Base-by-base conservation (phyloP, 2,329 filamentous ascomycete genomes). In the Scedosporium dehoogii region DNA sequence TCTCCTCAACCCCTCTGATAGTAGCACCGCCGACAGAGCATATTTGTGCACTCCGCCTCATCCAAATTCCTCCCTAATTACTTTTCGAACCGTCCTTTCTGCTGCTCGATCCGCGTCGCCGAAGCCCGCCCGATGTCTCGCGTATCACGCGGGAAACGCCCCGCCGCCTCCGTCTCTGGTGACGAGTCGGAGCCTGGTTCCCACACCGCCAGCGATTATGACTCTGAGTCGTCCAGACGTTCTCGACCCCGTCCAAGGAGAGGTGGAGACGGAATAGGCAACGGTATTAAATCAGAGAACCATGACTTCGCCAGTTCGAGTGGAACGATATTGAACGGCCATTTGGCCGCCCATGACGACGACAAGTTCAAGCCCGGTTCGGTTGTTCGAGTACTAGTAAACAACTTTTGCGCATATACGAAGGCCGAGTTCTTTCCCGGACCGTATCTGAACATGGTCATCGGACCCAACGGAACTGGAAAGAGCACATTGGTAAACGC, bases 401-500 rank as follows among this genome's bases (percentile, higher is more conserved):
- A 82, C 58, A 90, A 97, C 74, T 99, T 99, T 69, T 91, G 99
- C 62, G 99, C 94, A 0, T 99, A 99, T 75, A 92, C 90, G 59
- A 86, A 88, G 61, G 93, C 92, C 62, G 92, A 96, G 67, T 97
- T 97, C 73, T 85, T 88, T 63, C 91, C 92, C 12, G 94, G 94
- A 0, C 93, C 94, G 0, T 93, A 90, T 71, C 75, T 99, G 70
- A 99, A 99, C 73, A 97, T 99, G 93, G 88, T 99, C 61, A 96
- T 99, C 68, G 94, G 94, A 0, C 94, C 94, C n/a, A 99, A 99
- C 70, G 94, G 94, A 41, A 97, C 94, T 0, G 94, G 94, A 62
- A 99, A 99, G 76, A 97, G 93, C 75, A 97, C 94, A 0, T 81
- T 99, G 27, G 93, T 99, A 53, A 99, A 94, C 75, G 94, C 94